Base-by-base conservation (phyloP, 2,329 filamentous ascomycete species). In the Orbilia blumenaviensis region DNA sequence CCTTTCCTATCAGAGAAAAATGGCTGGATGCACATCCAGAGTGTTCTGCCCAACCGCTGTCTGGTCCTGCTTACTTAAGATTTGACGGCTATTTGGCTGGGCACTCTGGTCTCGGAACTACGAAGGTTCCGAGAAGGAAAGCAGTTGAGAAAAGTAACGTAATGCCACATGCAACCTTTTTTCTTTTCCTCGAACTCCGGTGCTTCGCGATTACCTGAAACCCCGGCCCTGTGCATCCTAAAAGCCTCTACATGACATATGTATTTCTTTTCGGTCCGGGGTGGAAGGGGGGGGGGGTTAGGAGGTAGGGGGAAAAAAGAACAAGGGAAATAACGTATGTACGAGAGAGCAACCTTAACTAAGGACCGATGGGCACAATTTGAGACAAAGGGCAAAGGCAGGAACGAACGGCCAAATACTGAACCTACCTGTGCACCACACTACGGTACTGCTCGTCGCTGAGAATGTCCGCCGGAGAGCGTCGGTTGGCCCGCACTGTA, bases 51-150 rank as follows among this genome's bases (percentile, higher is more conserved):
- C 71, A 75, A 75, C 71, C 71, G 72, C 64, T 42, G 52, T 25
- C 29, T 12, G 58, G 41, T n/a, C n/a, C 32, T 69, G 72, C 72
- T 76, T 76, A 76, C 72, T 75, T 76, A 76, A 76, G 64, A 76
- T 69, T 56, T 64, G 68, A 76, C 62, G 67, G 72, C 52, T 52
- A 62, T 75, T 66, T 56, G 48, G 58, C 63, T 66, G 72, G 48
- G 50, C 58, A 52, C 42, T 64, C 48, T 68, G 16, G 21, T 18
- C 50, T 76, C 72, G 72, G 72, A 69, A 68, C 48, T 29, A 34
- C 16, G 12, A 36, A 34, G 14, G 48, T 69, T 76, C 72, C 72
- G 72, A 76, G 64, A 60, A 48, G 38, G 54, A 72, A 63, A 72
- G 48, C 14, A 48, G 52, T 50, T 60, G 36, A 50, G 34, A 18